Evolutionary conservation across 2,329 filamentous ascomycete species (phyloP), one percentile per base, ranked within the genome.

Genomic region (Colletotrichum eleusines): DNA sequence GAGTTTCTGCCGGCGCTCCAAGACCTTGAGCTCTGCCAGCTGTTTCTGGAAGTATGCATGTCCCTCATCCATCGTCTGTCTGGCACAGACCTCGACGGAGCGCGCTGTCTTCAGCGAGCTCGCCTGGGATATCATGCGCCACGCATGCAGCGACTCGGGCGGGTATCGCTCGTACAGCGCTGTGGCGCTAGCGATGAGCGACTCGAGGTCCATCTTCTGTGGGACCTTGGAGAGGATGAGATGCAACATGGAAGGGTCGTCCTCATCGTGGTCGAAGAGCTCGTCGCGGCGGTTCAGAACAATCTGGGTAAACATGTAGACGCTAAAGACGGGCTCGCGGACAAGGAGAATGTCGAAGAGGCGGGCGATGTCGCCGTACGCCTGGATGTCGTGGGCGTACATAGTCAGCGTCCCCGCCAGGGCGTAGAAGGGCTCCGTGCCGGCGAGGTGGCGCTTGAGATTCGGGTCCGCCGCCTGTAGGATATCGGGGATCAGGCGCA

Each of bases 371-470:
- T 95, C 92, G 73, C 89, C 89, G 79, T 97, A 98, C 51, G 92
- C 90, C 80, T 96, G 91, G 72, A 99, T 94, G 79, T 98, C 95
- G 81, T 99, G 96, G 23, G 96, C 94, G 80, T 98, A 99, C 84
- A 99, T 91, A 42, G 97, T 99, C 53, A 99, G 87, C 0, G 94
- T 97, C 58, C 94, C 94, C n/a, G 94, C 91, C 6, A 99, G 86
- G 5, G 96, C 96, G 80, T 97, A 99, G 80, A 95, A 98, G 1
- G 96, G 95, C 77, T 95, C 90, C 20, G 91, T 92, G 31, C 86
- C 87, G 1, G 91, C 89, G n/a, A 98, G 85, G 81, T 97, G 95
- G 9, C 81, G 83, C 79, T 89, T 92, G 31, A 99, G 85, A 53
- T 85, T 83, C 5, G 90, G 88, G 79, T 98, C 94, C 31, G 90